Evolutionary conservation across 371 early-diverging fungal genomes (phyloP).

Genomic region (Zopfochytrium polystomum): DNA sequence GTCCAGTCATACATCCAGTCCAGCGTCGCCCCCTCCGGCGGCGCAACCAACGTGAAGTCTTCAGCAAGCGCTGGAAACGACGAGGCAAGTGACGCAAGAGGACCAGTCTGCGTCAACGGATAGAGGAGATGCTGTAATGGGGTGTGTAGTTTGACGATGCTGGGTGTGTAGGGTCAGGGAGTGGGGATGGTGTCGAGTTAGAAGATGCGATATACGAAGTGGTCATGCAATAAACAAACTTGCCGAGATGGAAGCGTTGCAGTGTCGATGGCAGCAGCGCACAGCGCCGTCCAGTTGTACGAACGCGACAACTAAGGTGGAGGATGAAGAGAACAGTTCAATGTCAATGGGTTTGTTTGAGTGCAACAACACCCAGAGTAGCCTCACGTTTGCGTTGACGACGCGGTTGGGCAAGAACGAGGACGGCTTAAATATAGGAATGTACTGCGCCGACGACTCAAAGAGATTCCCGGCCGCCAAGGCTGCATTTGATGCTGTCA

Average conservation of each 20-base stretch:
- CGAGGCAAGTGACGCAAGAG: slow-evolving; percentile 18
- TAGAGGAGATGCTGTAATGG: slow-evolving; percentile 3
- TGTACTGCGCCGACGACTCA: slow-evolving; percentile 53
- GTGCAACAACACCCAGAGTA: slow-evolving; percentile 5
- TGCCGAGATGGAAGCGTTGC: slow-evolving; percentile 57
- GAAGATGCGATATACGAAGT: too few species aligned
- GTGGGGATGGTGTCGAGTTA: too few species aligned
- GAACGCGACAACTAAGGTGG: slow-evolving; percentile 36
- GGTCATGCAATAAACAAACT: too few species aligned
- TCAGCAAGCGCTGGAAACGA: slow-evolving; percentile 23
- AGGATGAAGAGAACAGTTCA: slow-evolving; percentile 1
- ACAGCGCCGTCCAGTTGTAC: slow-evolving; percentile 67
- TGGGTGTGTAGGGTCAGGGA: too few species aligned
- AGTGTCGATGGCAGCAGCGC: slow-evolving; percentile 65
- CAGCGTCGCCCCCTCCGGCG: slow-evolving; percentile 4
- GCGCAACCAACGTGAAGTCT: not conserved
- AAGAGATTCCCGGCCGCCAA: slow-evolving; percentile 50
- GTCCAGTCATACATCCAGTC: slow-evolving; percentile 19
- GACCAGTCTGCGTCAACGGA: slow-evolving; percentile 7
- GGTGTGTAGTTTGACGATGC: not conserved
- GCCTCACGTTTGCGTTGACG: too few species aligned
- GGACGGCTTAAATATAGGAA: slow-evolving; percentile 53
- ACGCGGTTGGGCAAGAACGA: slow-evolving; percentile 10
- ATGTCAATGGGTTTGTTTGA: slow-evolving; percentile 30
- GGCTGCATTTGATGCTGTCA: slow-evolving; percentile 46